Base-by-base conservation (phyloP, 371 early-diverging fungal genomes). In the Nematocida major region DNA sequence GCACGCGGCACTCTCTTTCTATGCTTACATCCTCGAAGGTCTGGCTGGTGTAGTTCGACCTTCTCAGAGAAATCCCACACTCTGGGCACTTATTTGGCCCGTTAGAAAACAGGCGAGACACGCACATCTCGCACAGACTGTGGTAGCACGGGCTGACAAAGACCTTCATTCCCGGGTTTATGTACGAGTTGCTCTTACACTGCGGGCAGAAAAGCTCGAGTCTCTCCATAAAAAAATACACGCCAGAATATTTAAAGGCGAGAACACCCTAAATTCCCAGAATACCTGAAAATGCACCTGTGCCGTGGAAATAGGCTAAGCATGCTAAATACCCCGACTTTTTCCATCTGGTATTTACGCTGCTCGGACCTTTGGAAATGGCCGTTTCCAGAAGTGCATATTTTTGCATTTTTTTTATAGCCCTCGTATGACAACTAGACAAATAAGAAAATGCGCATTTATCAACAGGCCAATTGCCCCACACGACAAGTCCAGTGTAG, bases 111-210 rank as follows among this genome's bases (percentile, higher is more conserved):
- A 82, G 62, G 39, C 81, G 50, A 30, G 62, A 49, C 2, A 86
- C 59, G 62, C 86, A 86, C 32, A 68, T 59, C 38, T 84, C 87
- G 68, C 87, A 92, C 91, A 95, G 90, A 84, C 91, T 93, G 86
- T 97, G 97, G 81, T 92, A 94, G 83, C 98, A 97, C 20, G 94
- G 93, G 50, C 92, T 90, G 22, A 94, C 93, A 40, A 92, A 88
- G 26, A 97, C 87, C 80, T 89, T 90, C 85, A 96, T 88, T 77
- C 88, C 88, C 15, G 92, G 93, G 78, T 93, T 93, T 48, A 96
- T 87, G 85, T 93, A 95, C 57, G 92, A 88, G 81, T 92, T 91
- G 70, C 90, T 90, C 79, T 90, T 90, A 85, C 97, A 97, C 3
- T 93, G 90, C 24, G 95, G 97, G 78, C 96, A 97, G 34, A 87